Conservation (phyloP, 2,329 filamentous ascomycete species). For the Chaetomium olivaceum region DNA sequence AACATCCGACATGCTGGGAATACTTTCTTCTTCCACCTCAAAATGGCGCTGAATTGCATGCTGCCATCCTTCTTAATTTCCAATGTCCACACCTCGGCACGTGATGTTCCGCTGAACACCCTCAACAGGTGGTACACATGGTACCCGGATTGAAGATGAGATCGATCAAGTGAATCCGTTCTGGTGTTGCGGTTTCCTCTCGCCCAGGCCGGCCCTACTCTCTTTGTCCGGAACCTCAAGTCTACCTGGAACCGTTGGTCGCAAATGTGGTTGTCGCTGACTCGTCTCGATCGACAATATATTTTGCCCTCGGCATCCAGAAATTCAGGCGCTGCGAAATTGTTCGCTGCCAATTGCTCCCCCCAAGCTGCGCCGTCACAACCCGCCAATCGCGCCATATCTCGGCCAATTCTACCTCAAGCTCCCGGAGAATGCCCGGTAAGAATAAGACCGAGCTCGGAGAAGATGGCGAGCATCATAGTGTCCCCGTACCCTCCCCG, state of each 20-base stretch:
- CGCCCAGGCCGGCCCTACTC: background rate
- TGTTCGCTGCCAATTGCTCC: background rate
- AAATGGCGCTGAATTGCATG: background rate
- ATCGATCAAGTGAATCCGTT: background rate
- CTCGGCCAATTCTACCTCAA: conserved; percentile 10
- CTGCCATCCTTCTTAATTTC: background rate
- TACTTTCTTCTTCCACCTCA: background rate
- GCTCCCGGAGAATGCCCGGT: conserved; percentile 23
- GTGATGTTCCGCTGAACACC: conserved; percentile 14
- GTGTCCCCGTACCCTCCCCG: conserved; percentile 3
- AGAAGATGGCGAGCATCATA: conserved; percentile 12
- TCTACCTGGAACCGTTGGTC: background rate
- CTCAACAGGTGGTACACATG: background rate
- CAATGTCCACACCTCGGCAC: conserved; percentile 7
- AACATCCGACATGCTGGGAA: background rate
- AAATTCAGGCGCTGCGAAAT: background rate
- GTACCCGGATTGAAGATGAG: background rate
- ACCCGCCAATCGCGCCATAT: conserved; percentile 18
- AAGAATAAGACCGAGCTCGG: conserved; percentile 23
- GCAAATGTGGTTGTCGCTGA: conserved; percentile 1
- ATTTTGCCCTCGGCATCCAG: conserved; percentile 6
- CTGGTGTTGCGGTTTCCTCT: background rate
- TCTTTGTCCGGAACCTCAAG: background rate
- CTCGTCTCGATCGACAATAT: background rate
- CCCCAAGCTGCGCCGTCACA: conserved; percentile 11